Base-by-base conservation (phyloP, 2,329 filamentous ascomycete species). In the Periconia sp. region DNA sequence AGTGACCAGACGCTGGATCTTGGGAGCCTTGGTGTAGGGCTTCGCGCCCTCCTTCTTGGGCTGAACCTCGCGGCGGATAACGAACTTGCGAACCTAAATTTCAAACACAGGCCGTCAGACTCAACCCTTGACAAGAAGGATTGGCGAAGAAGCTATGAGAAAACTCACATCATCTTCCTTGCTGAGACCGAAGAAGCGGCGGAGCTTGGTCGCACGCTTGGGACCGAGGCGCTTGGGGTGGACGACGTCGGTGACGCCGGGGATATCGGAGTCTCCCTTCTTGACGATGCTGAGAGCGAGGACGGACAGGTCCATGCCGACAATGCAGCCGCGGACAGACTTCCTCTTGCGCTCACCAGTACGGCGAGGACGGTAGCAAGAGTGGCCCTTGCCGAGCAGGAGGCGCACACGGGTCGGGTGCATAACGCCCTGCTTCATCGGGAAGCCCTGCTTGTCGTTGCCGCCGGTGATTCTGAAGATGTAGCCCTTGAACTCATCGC, bases 391-490 rank as follows among this genome's bases (percentile, higher is more conserved):
- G 74, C 87, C 75, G 73, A 99, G 90, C 71, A 99, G 88, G 65
- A 99, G 91, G 67, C 89, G 88, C 80, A 96, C 94, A 94, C 94
- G 94, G 77, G 89, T 94, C 70, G 94, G 92, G 78, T 95, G 89
- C 85, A 99, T 92, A 77, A 95, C 89, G 84, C 94, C 94, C 87
- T 99, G 95, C 91, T 99, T 99, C 94, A 99, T 99, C 69, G 94
- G 94, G 86, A 99, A 99, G 83, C 94, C 94, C 85, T 99, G 95
- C 90, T 99, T 99, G 89, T 99, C 94, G 88, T 99, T 99, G 75
- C 95, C 94, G 73, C 94, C 95, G 71, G 94, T 99, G 83, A 99
- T 97, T 76, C 86, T 88, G 87, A 99, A 91, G 82, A 99, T 87
- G 84, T 99, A 99, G 78, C 94, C 94, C 85, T 96, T 96, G 89